Base-by-base conservation (phyloP, 352 stramenopile genomes). In the Globisporangium irregulare region DNA sequence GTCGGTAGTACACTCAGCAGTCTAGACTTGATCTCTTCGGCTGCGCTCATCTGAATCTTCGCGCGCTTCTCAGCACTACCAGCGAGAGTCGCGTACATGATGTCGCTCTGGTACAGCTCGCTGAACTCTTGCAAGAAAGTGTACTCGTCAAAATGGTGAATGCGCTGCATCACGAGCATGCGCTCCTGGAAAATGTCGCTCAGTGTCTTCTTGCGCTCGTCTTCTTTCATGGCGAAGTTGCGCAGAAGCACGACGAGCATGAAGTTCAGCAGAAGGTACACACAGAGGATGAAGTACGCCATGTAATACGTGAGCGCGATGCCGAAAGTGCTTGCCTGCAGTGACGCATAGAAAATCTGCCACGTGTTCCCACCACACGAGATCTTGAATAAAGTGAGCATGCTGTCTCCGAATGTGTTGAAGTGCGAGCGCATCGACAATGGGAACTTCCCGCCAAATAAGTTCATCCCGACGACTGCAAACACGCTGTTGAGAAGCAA, bases 381-480 rank as follows among this genome's bases (percentile, higher is more conserved):
- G 51, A 94, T 86, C 64, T 95, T 94, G 67, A 95, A 95, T 1
- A 96, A 75, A 10, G 87, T 94, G 3, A 96, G 75, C 75, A 95
- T 84, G 57, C 80, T 86, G 64, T 94, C 86, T 18, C 83, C 82
- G 59, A 94, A 96, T 8, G 89, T 94, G 50, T 95, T 90, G 62
- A 89, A 97, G 25, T 97, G 78, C 0, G 84, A 90, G 25, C 76
- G 73, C 81, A 91, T 92, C 5, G 81, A 72, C 4, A 80, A 41
- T 9, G 86, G 87, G 36, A 94, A 93, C 56, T 84, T 90, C 22
- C 86, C 86, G 29, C 81, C 84, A 43, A 93, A 95, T 8, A 94
- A 63, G 63, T 92, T 89, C 87, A 94, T 94, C 9, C 86, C 87
- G 12, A 95, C 72, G 5, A 94, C 79, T n/a, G 84, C 87, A 71